Evolutionary conservation across 2,329 filamentous ascomycete species (phyloP).

Genomic region (Cercospora brassicicola): DNA sequence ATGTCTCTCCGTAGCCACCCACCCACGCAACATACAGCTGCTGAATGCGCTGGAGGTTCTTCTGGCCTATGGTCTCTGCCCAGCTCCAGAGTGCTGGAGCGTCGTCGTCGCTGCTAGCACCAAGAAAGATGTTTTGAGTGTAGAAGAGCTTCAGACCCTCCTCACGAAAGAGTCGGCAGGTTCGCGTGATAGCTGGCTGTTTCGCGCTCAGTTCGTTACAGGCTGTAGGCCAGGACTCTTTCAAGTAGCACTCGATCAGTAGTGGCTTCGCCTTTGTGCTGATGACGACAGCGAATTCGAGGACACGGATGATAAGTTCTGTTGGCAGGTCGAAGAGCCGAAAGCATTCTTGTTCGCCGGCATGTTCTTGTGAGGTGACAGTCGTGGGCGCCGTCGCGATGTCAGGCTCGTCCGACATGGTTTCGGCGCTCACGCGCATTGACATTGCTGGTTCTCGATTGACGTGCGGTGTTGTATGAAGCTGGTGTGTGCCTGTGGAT

Average conservation of each 20-base stretch:
- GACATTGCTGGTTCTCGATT: no score
- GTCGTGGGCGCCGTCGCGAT: neutral
- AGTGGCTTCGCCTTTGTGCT: neutral
- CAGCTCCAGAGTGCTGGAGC: no score
- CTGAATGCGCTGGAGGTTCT: no score
- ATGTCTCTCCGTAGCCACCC: no score
- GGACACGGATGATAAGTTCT: neutral
- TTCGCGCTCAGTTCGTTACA: no score
- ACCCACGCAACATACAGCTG: no score
- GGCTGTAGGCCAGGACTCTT: no score
- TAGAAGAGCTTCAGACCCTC: neutral
- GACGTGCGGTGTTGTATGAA: neutral
- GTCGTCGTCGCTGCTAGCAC: neutral
- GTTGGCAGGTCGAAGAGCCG: neutral
- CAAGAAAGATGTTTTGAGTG: neutral
- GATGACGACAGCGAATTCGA: neutral
- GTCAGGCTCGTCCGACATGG: neutral
- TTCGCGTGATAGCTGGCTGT: conserved; percentile 1
- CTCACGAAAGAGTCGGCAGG: neutral
- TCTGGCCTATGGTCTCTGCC: no score
- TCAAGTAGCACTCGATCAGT: no score
- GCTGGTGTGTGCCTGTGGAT: neutral
- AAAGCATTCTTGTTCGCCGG: neutral
- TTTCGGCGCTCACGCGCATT: no score
- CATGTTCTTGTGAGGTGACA: neutral